A percentile compares a stretch with the other conserved stretches of the same genome.
Conservation (phyloP, 345 rosid genomes). For the Citrus inodora region DNA sequence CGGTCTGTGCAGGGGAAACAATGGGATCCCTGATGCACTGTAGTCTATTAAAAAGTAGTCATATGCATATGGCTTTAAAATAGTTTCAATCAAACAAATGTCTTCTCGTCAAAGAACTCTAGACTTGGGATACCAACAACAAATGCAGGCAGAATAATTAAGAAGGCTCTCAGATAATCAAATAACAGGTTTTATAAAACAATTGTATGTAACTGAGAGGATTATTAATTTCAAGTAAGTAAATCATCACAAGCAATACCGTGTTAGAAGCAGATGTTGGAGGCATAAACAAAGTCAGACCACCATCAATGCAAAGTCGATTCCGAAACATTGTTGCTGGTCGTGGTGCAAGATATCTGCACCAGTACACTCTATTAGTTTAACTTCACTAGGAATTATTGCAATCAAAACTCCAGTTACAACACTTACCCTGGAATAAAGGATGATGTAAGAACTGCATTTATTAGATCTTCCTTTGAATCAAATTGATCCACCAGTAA, state of each 20-base stretch:
- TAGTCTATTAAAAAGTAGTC: neutral
- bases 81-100: neutral
- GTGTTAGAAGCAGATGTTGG: conserved; percentile 91
- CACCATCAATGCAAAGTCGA: conserved; percentile 91
- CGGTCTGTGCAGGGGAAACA: neutral
- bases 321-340: conserved; percentile 87
- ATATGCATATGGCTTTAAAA: neutral
- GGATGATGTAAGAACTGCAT: conserved; percentile 86
- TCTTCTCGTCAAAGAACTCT: neutral
- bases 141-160: neutral
- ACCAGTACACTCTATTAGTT: conserved; percentile 11
- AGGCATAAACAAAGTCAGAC: conserved; percentile 92
- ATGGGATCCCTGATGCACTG: neutral
- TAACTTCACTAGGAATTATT: conserved; percentile 13
- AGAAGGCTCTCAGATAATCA: neutral
- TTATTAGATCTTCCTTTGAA: conserved; percentile 84
- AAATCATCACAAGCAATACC: conserved; percentile 37
- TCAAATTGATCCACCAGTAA: conserved; percentile 92
- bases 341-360: conserved; percentile 91
- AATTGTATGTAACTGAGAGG: neutral
- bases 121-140: neutral
- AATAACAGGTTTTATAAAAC: neutral
- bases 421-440: conserved; percentile 81
- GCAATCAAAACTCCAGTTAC: conserved; percentile 1
- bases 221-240: neutral